Percentiles rank a stretch among this genome's conserved stretches.
These are phyloP conservation scores for Phlebiopsis flavidoalba DNA, from an alignment of 768 basidiomycete species.

Conservation along the genomic window DNA sequence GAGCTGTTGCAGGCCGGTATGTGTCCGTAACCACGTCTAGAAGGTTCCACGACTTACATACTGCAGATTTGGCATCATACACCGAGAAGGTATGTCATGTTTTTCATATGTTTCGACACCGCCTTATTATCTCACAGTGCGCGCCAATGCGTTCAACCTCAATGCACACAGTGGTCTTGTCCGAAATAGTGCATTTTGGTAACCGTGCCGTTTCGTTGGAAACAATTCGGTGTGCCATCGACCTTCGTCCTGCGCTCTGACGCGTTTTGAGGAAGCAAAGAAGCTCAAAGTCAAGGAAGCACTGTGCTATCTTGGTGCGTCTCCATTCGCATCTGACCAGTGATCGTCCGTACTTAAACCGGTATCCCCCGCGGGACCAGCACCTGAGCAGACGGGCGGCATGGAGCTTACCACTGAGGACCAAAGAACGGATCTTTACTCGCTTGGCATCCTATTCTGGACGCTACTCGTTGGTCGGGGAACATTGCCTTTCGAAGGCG, in stretches of 20 bases:
- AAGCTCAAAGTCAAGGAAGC: constrained; percentile 73
- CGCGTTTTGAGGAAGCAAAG: constrained; percentile 50
- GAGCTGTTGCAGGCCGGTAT: constrained; percentile 51
- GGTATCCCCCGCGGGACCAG: constrained; percentile 17
- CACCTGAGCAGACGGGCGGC: constrained; percentile 73
- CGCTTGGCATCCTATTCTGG: constrained; percentile 71
- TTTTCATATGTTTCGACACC: background rate
- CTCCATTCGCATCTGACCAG: background rate
- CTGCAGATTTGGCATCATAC: constrained; percentile 51
- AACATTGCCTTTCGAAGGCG: constrained; percentile 33
- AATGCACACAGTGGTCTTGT: constrained; percentile 67
- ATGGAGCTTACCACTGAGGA: constrained; percentile 69
- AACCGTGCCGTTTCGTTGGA: constrained; percentile 71
- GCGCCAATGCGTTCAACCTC: constrained; percentile 72
- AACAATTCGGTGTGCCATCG: constrained; percentile 65
- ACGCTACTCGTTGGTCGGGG: constrained; percentile 66
- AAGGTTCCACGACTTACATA: background rate
- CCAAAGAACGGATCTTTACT: constrained; percentile 70
- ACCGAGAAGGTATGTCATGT: constrained; percentile 53
- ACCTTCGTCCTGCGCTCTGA: constrained; percentile 53
- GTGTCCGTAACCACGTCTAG: background rate
- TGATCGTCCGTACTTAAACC: background rate
- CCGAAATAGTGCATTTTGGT: constrained; percentile 67
- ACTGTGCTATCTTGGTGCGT: constrained; percentile 51
- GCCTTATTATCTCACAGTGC: constrained; percentile 37